Conservation (phyloP, 768 basidiomycete species). For the Russula sp. region DNA sequence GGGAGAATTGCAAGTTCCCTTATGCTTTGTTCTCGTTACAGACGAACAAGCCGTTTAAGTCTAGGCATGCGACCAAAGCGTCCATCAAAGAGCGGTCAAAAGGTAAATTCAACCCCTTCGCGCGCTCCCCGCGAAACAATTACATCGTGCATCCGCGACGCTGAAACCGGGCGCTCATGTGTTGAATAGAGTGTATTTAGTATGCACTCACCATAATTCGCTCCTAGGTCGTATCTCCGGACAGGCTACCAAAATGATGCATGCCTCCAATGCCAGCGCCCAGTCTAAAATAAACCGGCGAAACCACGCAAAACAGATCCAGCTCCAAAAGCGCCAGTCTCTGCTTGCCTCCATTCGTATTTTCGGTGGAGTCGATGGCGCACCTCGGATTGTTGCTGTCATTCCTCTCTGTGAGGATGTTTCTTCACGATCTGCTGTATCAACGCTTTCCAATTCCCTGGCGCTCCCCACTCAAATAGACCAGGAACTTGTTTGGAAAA, state of each 20-base stretch:
- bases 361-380: constrained; percentile 70
- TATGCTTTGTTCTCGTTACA: constrained; percentile 28
- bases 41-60: constrained; percentile 92
- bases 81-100: constrained; percentile 80
- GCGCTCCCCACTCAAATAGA: constrained; percentile 50
- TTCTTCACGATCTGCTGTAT: constrained; percentile 43
- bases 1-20: constrained; percentile 1
- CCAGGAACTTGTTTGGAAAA: constrained; percentile 53
- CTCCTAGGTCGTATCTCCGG: constrained; percentile 51
- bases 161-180: background rate
- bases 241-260: constrained; percentile 47
- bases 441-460: constrained; percentile 53
- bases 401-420: constrained; percentile 77
- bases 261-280: constrained; percentile 45
- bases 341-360: constrained; percentile 68
- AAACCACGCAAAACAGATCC: constrained; percentile 81
- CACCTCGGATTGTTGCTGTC: constrained; percentile 82
- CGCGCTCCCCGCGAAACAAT: background rate
- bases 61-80: constrained; percentile 82
- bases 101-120: constrained; percentile 39
- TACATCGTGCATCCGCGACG: background rate
- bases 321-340: constrained; percentile 61
- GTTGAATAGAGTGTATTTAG: background rate
- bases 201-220: background rate
- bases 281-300: constrained; percentile 75